Evolutionary conservation across 129 eudicot species (phyloP), one percentile per base, ranked within the genome.

Genomic region (Helichrysum umbraculigerum): DNA sequence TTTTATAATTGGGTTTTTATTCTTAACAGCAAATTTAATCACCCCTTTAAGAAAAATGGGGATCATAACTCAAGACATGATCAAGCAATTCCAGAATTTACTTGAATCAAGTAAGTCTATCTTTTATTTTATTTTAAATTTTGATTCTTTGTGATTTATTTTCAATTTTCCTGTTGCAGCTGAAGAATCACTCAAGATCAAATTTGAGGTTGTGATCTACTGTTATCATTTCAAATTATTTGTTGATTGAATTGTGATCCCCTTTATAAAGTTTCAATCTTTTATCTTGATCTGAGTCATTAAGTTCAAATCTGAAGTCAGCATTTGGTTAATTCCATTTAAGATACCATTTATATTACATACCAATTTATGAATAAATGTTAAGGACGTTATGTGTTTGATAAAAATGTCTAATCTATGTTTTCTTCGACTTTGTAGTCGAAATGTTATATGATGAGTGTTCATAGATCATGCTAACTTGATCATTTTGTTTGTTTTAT

Each of bases 111-210:
- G 98, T 92, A 14, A 66, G 87, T 77, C 12, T 73, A 79, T 70
- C 75, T 71, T 15, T 75, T 21, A 56, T 66, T 72, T 73, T 61
- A n/a, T 87, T 44, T 44, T 72, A 57, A 12, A 28, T n/a, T 15
- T 10, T n/a, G 0, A 37, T 22, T 73, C 39, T 5, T 11, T 59
- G 34, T 81, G 35, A 66, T 75, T 76, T 30, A 34, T 34, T 65
- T 73, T 72, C 58, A 60, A 64, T 34, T 47, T 21, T 76, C 17
- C 68, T 82, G 34, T 57, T 76, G 90, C 97, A 93, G 98, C 83
- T 84, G 93, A 87, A 57, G 97, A 91, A 81, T 81, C 91, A 80
- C 86, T 87, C 50, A 85, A 88, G 90, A 84, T 72, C 63, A 64
- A 90, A 75, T 91, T 87, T 54, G 78, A 90, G 98, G 98, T 93